Evolutionary conservation across 139 green algal genomes (phyloP).

Genomic region (Pseudopediastrum boryanum): DNA sequence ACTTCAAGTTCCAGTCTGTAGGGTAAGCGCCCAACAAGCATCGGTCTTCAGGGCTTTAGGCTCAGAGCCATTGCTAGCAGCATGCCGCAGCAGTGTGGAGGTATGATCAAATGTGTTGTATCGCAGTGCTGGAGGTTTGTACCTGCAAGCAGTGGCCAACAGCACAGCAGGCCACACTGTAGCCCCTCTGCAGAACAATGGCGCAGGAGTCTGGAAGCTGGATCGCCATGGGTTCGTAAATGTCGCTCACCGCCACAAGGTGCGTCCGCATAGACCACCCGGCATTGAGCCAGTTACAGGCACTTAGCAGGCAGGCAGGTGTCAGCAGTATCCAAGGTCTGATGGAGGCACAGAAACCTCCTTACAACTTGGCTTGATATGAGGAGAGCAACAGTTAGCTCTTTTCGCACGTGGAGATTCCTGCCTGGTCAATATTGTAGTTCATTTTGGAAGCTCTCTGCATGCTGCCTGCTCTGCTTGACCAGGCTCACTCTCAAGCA

Average conservation of each 20-base stretch:
- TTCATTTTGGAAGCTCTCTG: no score
- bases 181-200: neutral
- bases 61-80: no score
- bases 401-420: neutral
- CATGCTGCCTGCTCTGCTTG: no score
- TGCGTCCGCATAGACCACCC: neutral
- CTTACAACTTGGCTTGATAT: neutral
- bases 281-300: neutral
- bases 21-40: no score
- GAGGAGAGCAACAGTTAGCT: neutral
- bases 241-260: conserved; percentile 20
- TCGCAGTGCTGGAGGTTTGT: conserved; percentile 19
- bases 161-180: neutral
- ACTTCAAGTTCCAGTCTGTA: no score
- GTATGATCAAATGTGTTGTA: neutral
- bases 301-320: neutral
- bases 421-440: neutral
- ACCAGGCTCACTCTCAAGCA: no score
- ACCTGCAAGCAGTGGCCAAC: neutral
- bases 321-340: neutral
- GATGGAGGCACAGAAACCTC: neutral
- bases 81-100: conserved; percentile 2
- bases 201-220: conserved; percentile 13
- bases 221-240: neutral
- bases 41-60: no score